Base-by-base conservation (phyloP, 208 protist species). In the Acanthamoeba triangularis region DNA sequence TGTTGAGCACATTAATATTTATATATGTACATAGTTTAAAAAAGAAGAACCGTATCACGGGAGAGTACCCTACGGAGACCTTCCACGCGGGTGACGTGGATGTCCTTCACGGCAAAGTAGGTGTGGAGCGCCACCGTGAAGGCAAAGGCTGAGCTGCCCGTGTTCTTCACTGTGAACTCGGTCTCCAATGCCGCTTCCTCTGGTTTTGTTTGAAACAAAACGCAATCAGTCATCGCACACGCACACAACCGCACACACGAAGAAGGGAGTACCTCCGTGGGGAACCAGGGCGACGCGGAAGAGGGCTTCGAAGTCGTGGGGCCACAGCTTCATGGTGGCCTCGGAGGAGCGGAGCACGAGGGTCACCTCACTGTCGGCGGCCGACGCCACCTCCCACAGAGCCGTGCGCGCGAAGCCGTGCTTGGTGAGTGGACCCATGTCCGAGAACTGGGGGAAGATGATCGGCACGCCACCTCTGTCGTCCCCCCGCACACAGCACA, bases 51-150 rank as follows among this genome's bases (percentile, higher is more conserved):
- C n/a, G 14, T 16, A 10, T 41, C 41, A 44, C 5, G 74, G n/a
- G 61, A 25, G 47, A 6, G 10, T 84, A 84, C 74, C 44, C 47
- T 41, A 65, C 41, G 67, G 18, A 94, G 47, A n/a, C 65, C 65
- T 25, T 67, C 47, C 16, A 94, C 69, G 13, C 35, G 61, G n/a
- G 67, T 94, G n/a, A 30, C 18, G 59, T 92, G 76, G 41, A 95
- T 72, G 54, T 95, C 92, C 47, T 44, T 47, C 25, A 95, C 74
- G 30, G 56, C 25, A 23, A 76, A 95, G 92, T 95, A 95, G 23
- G 92, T 95, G 76, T 95, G 92, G 6, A 95, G 76, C 2, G 92
- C 92, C 14, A 44, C 41, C 4, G 92, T 95, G 56, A 95, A 95
- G 28, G 72, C 44, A 30, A 88, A 74, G 16, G 92, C n/a, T 0